Base-by-base conservation (phyloP, 2,329 filamentous ascomycete genomes). In the Xylaria sp. region DNA sequence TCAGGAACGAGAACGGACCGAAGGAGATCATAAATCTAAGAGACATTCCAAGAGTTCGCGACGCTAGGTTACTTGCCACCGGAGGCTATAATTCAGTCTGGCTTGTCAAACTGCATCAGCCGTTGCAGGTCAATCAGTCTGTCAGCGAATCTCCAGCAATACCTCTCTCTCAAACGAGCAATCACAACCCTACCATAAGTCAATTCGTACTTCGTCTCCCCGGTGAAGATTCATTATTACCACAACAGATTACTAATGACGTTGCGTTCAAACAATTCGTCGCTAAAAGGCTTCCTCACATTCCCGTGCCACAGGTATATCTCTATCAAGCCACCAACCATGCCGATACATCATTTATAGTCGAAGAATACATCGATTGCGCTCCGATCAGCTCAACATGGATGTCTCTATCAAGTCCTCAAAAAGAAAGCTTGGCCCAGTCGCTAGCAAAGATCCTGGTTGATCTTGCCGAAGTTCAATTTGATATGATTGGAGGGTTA, bases 221-320 rank as follows among this genome's bases (percentile, higher is more conserved):
- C 1, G 38, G 6, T n/a, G 54, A 63, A 5, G 61, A 66, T 54
- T 58, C 51, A 1, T 28, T 69, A 17, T 9, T 66, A 7, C 68
- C 65, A 2, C 7, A 68, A 11, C 66, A 66, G 53, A 31, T 68
- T 15, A 59, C 53, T 0, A 70, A 66, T n/a, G 68, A 70, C 4
- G 66, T 70, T 15, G 68, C 68, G 2, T 68, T 68, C 28, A 65
- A 58, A n/a, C 20, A 7, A 17, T 68, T 62, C 17, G 46, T 68
- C n/a, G 68, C 68, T 6, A 9, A 53, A 23, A 68, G 56, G 6
- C 59, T 70, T 11, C 62, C 68, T 26, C 58, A 61, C 20, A 66
- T 70, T 17, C 68, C 68, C 1, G 66, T 68, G 7, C 68, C 68
- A 2, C 17, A 57, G 20, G 54, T 70, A 0, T 69, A 56, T 31